Conservation (phyloP, 148 eudicot genomes). For the Vaccinium darrowii region DNA sequence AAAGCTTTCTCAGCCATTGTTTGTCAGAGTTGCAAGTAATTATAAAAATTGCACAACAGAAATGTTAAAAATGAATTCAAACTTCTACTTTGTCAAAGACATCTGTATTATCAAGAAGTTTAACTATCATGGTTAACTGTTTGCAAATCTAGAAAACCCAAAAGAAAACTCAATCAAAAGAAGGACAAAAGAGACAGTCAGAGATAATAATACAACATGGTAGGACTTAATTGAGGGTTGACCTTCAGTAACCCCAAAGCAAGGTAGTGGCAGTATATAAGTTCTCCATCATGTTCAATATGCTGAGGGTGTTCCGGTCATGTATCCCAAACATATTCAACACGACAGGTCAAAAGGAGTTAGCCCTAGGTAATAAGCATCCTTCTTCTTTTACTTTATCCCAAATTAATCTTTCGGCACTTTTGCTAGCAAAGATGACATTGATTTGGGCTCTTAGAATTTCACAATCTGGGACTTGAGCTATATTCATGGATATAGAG, state of each 20-base stretch:
- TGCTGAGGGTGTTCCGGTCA: background rate
- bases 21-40: background rate
- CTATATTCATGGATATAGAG: too few relatives aligned
- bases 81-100: background rate
- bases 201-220: background rate
- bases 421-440: background rate
- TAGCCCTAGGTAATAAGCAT: background rate
- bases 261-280: background rate
- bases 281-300: too few relatives aligned
- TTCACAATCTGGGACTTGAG: background rate
- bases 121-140: background rate
- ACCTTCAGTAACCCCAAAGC: background rate
- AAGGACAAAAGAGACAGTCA: background rate
- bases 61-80: background rate
- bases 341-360: background rate
- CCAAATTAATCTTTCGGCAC: background rate
- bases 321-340: background rate
- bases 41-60: background rate
- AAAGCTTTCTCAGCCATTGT: background rate
- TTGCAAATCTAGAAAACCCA: background rate
- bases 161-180: background rate
- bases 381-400: background rate
- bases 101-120: background rate
- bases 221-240: background rate
- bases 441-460: background rate